These are phyloP conservation scores for Salvia rosmarinus DNA, from an alignment of 257 asterid species.

Conservation along the genomic window DNA sequence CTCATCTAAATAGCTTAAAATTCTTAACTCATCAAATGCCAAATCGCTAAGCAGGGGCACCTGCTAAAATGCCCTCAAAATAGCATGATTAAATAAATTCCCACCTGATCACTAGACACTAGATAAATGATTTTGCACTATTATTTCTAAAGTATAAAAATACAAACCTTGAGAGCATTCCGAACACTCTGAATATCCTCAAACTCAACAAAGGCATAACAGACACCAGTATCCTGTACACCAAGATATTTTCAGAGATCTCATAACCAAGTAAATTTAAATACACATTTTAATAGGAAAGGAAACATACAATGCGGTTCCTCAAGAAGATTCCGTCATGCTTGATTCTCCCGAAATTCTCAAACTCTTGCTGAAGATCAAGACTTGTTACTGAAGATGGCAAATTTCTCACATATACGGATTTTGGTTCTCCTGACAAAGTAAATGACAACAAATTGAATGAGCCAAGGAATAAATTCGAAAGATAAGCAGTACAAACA, in stretches of 20 bases:
- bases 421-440: constrained; percentile 66
- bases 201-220: constrained; percentile 89
- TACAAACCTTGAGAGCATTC: constrained; percentile 66
- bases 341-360: constrained; percentile 67
- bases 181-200: constrained; percentile 74
- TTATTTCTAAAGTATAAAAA: constrained; percentile 12
- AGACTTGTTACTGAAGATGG: constrained; percentile 57
- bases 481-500: not conserved
- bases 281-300: constrained; percentile 13
- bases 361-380: constrained; percentile 74
- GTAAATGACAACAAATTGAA: constrained; percentile 31
- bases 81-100: not conserved
- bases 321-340: constrained; percentile 78
- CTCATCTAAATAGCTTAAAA: not conserved
- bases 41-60: constrained; percentile 10
- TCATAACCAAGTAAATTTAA: not conserved
- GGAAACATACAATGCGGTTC: constrained; percentile 59
- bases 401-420: constrained; percentile 83
- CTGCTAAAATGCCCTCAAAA: constrained; percentile 1
- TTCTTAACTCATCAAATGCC: not conserved
- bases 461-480: not conserved
- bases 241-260: constrained; percentile 38
- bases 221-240: constrained; percentile 74
- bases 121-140: not conserved
- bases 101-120: not conserved